These are phyloP conservation scores for Pichia sp. DNA, from an alignment of 1,139 yeast genomes.

Conservation along the genomic window DNA sequence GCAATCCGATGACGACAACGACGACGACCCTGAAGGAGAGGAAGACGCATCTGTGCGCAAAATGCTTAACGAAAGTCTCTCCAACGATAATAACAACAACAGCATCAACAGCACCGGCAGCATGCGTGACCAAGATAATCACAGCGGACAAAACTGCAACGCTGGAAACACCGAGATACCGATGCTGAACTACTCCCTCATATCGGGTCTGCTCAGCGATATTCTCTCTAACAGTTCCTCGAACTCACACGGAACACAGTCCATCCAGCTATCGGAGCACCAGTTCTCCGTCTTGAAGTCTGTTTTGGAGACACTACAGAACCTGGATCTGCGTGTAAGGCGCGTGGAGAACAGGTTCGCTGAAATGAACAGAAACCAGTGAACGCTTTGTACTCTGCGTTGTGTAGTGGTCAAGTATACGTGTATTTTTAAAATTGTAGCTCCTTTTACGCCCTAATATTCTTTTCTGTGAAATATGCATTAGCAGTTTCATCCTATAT, in stretches of 20 bases:
- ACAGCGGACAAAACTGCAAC: background rate
- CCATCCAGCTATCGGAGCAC: conserved; percentile 8
- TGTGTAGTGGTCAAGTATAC: background rate
- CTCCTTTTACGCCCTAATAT: background rate
- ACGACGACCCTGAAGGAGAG: background rate
- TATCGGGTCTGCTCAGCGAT: conserved; percentile 8
- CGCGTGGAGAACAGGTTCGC: background rate
- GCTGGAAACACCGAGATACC: background rate
- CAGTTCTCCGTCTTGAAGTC: conserved; percentile 4
- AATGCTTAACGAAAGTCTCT: background rate
- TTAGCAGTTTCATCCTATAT: too few species aligned
- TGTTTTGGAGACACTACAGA: conserved; percentile 7
- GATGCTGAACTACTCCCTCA: conserved; percentile 5
- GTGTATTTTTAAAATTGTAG: background rate
- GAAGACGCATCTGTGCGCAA: background rate
- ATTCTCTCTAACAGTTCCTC: conserved; percentile 6
- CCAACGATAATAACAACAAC: background rate
- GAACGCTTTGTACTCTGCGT: background rate
- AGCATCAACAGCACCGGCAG: background rate
- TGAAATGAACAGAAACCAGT: background rate
- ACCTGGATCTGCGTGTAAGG: conserved; percentile 3
- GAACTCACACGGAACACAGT: background rate
- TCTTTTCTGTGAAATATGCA: too few species aligned
- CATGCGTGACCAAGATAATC: background rate
- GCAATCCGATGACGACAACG: too few species aligned